phyloP scores from a whole-genome alignment of 306 rosid species.

The Castanea crenata region DNA sequence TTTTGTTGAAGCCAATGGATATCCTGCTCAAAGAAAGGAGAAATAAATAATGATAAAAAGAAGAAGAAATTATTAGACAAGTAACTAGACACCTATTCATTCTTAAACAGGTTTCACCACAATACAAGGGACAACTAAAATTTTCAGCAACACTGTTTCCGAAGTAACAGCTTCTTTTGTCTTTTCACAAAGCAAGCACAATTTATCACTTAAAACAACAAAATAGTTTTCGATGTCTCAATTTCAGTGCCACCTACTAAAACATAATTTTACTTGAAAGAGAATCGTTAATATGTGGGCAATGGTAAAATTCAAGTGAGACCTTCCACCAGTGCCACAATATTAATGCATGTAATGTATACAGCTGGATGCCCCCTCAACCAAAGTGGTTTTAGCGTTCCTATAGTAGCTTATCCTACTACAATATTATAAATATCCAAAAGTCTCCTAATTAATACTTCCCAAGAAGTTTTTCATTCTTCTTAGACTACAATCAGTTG shows the following conservation, averaged over 20 bases:
- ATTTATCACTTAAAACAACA: not conserved
- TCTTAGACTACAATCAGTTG: not conserved
- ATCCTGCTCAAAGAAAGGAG: slow-evolving; percentile 22
- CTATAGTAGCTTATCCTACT: not conserved
- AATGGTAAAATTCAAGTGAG: not conserved
- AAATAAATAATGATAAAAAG: not conserved
- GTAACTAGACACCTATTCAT: not conserved
- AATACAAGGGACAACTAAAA: not conserved
- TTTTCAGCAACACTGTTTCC: not conserved
- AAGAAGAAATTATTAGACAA: not conserved
- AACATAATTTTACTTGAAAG: not conserved
- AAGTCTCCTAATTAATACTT: not conserved
- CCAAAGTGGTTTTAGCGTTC: not conserved
- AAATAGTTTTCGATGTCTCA: not conserved
- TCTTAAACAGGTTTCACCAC: not conserved
- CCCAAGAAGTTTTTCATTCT: not conserved
- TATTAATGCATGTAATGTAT: not conserved
- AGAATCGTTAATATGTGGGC: not conserved
- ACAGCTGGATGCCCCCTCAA: not conserved
- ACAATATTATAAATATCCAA: not conserved
- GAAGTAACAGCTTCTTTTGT: not conserved
- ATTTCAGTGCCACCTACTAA: not conserved
- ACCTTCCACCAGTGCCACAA: not conserved
- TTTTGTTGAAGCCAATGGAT: slow-evolving; percentile 35
- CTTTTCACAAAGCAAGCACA: not conserved